Base-by-base conservation (phyloP, 2,329 filamentous ascomycete genomes). In the Fusarium concolor region DNA sequence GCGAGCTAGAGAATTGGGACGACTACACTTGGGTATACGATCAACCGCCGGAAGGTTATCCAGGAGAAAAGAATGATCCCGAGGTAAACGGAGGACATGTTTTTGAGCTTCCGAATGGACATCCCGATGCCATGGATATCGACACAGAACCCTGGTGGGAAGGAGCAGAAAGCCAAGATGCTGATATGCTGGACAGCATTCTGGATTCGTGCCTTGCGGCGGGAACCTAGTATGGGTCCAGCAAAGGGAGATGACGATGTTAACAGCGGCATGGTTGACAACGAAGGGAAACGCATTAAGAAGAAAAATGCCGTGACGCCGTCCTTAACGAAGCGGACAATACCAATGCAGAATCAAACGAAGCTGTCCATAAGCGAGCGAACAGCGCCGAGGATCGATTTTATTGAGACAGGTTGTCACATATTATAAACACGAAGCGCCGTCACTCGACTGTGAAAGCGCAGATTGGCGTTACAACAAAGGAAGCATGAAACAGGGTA, bases 1-100 rank as follows among this genome's bases (percentile, higher is more conserved):
- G 91, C 55, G 92, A 94, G 76, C 82, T 93, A 15, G 91, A 93
- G 70, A 83, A 87, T 57, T 89, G 86, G 82, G 78, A 86, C 43
- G 86, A 89, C 70, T 88, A 89, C 71, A 85, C 85, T 1, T 88
- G 82, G 76, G 70, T 86, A 24, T 80, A 83, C 18, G 81, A 79
- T 29, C 51, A 77, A 64, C 61, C 75, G 29, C 78, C 78, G 12
- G 50, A 57, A 12, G 58, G 59, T 6, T 47, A 51, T 24, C 55
- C 71, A 7, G 73, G 76, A 26, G 74, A 76, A 42, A 74, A 79
- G 54, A 70, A 74, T 14, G 76, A 74, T 3, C 58, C 76, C 24
- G 74, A 73, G 22, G 52, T 74, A 18, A 82, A 82, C 56, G 77
- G 76, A 18, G 77, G 78, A 18, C 78, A 79, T 46, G 70, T 76